These are phyloP conservation scores for Metarhizium rileyi DNA, from an alignment of 2,329 filamentous ascomycete genomes.

Conservation along the genomic window DNA sequence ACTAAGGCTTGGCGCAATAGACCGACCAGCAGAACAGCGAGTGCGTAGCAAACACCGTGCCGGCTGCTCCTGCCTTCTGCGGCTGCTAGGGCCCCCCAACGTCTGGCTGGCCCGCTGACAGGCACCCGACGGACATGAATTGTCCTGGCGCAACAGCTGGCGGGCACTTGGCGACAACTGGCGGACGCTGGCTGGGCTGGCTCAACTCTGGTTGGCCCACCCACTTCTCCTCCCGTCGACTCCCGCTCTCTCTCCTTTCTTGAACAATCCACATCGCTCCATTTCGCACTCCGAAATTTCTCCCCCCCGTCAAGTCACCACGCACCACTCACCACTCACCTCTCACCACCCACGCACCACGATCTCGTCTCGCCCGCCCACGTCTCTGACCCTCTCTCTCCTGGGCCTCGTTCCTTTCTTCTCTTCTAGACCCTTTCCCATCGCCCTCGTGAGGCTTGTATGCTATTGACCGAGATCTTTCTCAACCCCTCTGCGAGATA, in stretches of 20 bases:
- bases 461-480: slow-evolving; percentile 1
- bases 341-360: slow-evolving; percentile 5
- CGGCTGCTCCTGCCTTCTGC: not conserved
- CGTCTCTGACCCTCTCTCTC: slow-evolving; percentile 8
- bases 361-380: slow-evolving; percentile 10
- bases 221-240: slow-evolving; percentile 8
- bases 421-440: not conserved
- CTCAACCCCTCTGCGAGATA: not conserved
- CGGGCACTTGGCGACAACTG: not conserved
- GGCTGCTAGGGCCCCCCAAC: not conserved
- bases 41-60: not conserved
- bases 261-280: slow-evolving; percentile 4
- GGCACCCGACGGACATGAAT: not conserved
- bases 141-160: not conserved
- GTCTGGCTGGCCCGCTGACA: slow-evolving; percentile 2
- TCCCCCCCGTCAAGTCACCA: slow-evolving; percentile 7
- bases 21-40: not conserved
- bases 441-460: slow-evolving; percentile 4
- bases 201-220: slow-evolving; percentile 4
- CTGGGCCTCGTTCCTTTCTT: slow-evolving; percentile 5
- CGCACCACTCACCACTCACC: not conserved
- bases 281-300: slow-evolving; percentile 13
- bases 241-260: slow-evolving; percentile 11
- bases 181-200: not conserved
- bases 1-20: not conserved